Conservation (phyloP, 176 grass and related monocot species). For the Eremochloa ophiuroides region DNA sequence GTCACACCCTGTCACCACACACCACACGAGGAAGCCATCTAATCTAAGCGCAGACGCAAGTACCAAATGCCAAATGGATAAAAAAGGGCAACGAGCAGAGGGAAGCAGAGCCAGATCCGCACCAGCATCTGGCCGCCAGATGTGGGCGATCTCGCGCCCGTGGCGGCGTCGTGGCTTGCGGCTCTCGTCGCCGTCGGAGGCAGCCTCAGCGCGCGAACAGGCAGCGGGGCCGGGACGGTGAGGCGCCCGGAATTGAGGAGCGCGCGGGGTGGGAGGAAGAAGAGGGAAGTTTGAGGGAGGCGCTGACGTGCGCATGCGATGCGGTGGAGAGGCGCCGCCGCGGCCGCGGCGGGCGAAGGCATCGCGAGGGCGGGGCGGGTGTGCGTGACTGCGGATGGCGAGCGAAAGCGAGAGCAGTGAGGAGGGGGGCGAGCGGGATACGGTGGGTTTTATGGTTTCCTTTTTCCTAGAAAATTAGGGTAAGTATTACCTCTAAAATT, state of each 20-base stretch:
- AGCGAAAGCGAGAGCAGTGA: conserved; percentile 48
- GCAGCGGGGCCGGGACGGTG: background rate
- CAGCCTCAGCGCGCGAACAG: conserved; percentile 2
- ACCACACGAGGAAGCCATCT: background rate
- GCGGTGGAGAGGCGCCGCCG: conserved; percentile 25
- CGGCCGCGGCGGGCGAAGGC: conserved; percentile 29
- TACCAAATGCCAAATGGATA: conserved; percentile 4
- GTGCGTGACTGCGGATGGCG: conserved; percentile 18
- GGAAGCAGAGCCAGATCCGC: conserved; percentile 26
- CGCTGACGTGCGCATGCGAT: background rate
- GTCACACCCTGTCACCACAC: background rate
- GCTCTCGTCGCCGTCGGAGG: conserved; percentile 28
- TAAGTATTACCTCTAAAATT: too few relatives aligned
- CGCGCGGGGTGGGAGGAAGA: background rate
- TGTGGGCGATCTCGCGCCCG: conserved; percentile 28
- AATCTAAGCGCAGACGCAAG: background rate
- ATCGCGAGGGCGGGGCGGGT: conserved; percentile 16
- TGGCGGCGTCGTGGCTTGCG: conserved; percentile 39
- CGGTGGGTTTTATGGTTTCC: conserved; percentile 14
- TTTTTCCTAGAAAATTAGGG: too few relatives aligned
- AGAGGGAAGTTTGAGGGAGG: background rate
- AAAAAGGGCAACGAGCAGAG: background rate
- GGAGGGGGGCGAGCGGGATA: background rate
- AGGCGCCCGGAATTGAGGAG: conserved; percentile 13
- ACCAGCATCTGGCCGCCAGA: conserved; percentile 90